phyloP scores from a whole-genome alignment of 2,329 filamentous ascomycete genomes.

The Xylariales sp. region DNA sequence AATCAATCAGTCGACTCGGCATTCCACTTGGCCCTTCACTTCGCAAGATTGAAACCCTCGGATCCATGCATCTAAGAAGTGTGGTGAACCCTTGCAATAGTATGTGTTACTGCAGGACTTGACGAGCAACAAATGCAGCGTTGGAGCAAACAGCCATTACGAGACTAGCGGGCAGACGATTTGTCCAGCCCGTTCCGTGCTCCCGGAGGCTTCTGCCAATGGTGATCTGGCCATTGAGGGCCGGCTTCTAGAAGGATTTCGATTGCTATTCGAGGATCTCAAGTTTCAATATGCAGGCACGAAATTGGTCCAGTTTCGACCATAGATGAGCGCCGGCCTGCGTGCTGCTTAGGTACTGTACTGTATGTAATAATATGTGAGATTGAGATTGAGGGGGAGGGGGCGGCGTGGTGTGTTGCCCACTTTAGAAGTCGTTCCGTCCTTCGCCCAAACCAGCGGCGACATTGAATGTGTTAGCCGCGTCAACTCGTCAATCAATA shows the following conservation, averaged over 20 bases:
- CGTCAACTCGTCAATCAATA: too few relatives aligned
- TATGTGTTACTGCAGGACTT: slow-evolving; percentile 5
- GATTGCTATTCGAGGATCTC: slow-evolving; percentile 3
- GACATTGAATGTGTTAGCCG: too few relatives aligned
- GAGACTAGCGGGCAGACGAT: neutral
- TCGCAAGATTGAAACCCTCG: too few relatives aligned
- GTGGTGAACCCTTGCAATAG: neutral
- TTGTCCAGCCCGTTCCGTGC: neutral
- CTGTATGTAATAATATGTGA: neutral
- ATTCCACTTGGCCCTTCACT: too few relatives aligned
- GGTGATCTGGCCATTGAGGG: too few relatives aligned
- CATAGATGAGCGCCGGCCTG: neutral
- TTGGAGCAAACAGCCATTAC: neutral
- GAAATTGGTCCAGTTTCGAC: neutral
- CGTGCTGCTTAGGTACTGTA: too few relatives aligned
- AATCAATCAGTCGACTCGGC: too few relatives aligned
- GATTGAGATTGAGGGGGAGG: neutral
- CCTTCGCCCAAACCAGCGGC: neutral
- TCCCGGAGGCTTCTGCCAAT: neutral
- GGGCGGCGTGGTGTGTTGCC: neutral
- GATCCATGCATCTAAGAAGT: too few relatives aligned
- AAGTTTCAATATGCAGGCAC: neutral
- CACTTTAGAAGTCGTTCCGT: neutral
- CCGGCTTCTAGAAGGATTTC: too few relatives aligned
- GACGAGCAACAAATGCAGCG: slow-evolving; percentile 1